A percentile compares a stretch with the other conserved stretches of the same genome.
phyloP scores from a whole-genome alignment of 2,329 filamentous ascomycete species.

The Bimuria novae-zelandiae region DNA sequence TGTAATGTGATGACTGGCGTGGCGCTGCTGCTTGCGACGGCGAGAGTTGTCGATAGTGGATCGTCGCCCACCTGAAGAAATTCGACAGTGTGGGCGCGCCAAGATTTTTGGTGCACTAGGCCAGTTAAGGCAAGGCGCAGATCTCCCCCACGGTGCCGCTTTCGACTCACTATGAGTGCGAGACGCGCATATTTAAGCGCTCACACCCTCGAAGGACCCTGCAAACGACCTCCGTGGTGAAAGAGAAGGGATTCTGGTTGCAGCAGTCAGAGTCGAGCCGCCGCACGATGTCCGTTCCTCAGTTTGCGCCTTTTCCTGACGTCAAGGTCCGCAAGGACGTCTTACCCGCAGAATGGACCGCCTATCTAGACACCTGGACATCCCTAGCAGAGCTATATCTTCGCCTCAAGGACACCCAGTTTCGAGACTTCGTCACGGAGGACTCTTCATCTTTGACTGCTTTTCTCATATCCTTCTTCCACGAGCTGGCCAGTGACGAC shows the following conservation, averaged over 20 bases:
- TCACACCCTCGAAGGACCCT: not conserved
- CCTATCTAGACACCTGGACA: constrained; percentile 77
- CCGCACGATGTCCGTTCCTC: constrained; percentile 61
- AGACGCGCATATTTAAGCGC: not conserved
- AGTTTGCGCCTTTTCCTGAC: constrained; percentile 78
- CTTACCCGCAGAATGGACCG: constrained; percentile 72
- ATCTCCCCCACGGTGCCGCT: not conserved
- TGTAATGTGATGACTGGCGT: constrained; percentile 60
- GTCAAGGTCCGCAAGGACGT: constrained; percentile 69
- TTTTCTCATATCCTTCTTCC: constrained; percentile 72
- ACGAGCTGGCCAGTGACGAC: constrained; percentile 52
- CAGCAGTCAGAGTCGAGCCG: not conserved
- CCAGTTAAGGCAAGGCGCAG: not conserved
- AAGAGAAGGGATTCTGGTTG: not conserved
- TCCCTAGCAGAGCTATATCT: constrained; percentile 69
- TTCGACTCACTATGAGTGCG: constrained; percentile 1
- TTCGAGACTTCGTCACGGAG: constrained; percentile 56
- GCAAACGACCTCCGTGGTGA: not conserved
- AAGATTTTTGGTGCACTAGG: constrained; percentile 6
- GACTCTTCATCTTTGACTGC: constrained; percentile 60
- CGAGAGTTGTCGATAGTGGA: constrained; percentile 29
- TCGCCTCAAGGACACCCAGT: constrained; percentile 60
- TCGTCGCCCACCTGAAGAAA: not conserved
- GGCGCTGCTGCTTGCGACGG: constrained; percentile 33
- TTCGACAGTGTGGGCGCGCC: constrained; percentile 17